Evolutionary conservation across 257 asterid genomes (phyloP).

Genomic region (Sherardia arvensis): DNA sequence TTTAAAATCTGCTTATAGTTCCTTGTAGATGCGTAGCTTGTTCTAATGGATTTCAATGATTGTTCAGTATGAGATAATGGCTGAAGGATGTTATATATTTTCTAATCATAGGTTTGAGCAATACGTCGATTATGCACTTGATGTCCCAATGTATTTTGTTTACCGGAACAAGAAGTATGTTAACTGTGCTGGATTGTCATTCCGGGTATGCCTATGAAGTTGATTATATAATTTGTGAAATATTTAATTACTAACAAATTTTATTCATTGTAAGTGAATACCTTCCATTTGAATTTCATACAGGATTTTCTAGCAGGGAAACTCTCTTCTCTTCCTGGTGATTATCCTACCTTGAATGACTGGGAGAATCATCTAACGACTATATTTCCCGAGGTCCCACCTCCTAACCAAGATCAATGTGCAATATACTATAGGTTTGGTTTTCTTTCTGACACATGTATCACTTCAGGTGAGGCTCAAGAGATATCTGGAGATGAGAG

Average conservation of each 20-base stretch:
- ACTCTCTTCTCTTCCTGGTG: conserved; percentile 84
- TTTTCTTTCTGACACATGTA: conserved; percentile 7
- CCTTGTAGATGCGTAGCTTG: background rate
- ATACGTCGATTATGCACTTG: conserved; percentile 96
- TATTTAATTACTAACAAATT: background rate
- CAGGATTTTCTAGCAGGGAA: conserved; percentile 97
- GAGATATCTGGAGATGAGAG: conserved; percentile 97
- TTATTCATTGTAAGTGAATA: conserved; percentile 5
- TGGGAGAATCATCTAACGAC: conserved; percentile 99
- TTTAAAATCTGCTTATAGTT: background rate
- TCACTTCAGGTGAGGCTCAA: conserved; percentile 83
- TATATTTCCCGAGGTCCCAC: conserved; percentile 85
- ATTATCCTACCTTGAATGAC: conserved; percentile 77
- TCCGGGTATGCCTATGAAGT: conserved; percentile 51
- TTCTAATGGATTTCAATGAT: background rate
- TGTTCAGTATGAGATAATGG: conserved; percentile 4
- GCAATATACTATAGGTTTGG: background rate
- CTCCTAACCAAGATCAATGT: conserved; percentile 15
- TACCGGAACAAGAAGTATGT: conserved; percentile 76
- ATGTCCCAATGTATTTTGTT: conserved; percentile 98
- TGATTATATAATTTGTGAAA: conserved; percentile 8
- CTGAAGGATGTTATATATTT: conserved; percentile 9
- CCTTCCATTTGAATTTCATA: conserved; percentile 13
- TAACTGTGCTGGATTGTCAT: conserved; percentile 83
- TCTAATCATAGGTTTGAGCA: conserved; percentile 71